phyloP scores from a whole-genome alignment of 2,329 filamentous ascomycete species.

The Lachnellula occidentalis region DNA sequence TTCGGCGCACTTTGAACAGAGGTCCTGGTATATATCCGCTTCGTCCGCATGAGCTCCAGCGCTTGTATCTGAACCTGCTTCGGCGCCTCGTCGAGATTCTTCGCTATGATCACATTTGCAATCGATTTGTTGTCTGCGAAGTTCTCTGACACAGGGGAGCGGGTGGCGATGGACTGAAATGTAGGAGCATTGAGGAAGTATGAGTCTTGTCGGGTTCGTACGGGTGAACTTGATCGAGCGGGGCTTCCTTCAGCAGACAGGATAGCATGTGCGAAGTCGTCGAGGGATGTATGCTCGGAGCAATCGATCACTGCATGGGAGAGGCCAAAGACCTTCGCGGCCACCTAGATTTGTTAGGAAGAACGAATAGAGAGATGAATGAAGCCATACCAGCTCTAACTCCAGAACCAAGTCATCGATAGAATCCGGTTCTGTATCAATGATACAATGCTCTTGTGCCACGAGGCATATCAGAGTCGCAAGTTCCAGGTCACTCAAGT shows the following conservation, averaged over 20 bases:
- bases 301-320: slow-evolving; percentile 67
- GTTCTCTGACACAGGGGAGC: slow-evolving; percentile 32
- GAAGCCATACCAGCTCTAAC: slow-evolving; percentile 61
- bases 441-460: slow-evolving; percentile 79
- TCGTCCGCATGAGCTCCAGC: slow-evolving; percentile 71
- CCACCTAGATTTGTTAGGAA: slow-evolving; percentile 44
- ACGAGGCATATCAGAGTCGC: slow-evolving; percentile 78
- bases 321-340: slow-evolving; percentile 66
- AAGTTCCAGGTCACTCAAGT: slow-evolving; percentile 81
- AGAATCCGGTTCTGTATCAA: slow-evolving; percentile 61
- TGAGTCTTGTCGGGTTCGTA: slow-evolving; percentile 28
- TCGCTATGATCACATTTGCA: slow-evolving; percentile 77
- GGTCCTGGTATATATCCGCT: slow-evolving; percentile 70
- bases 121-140: slow-evolving; percentile 48
- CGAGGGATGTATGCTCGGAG: slow-evolving; percentile 65
- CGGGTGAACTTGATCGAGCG: slow-evolving; percentile 22
- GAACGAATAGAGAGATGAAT: not conserved
- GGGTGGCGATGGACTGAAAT: slow-evolving; percentile 24
- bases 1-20: slow-evolving; percentile 69
- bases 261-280: slow-evolving; percentile 72
- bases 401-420: slow-evolving; percentile 69
- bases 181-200: slow-evolving; percentile 28
- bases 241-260: slow-evolving; percentile 23
- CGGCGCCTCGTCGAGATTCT: slow-evolving; percentile 69
- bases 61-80: slow-evolving; percentile 77